Base-by-base conservation (phyloP, 169 alveolate genomes). In the Eimeria praecox region DNA sequence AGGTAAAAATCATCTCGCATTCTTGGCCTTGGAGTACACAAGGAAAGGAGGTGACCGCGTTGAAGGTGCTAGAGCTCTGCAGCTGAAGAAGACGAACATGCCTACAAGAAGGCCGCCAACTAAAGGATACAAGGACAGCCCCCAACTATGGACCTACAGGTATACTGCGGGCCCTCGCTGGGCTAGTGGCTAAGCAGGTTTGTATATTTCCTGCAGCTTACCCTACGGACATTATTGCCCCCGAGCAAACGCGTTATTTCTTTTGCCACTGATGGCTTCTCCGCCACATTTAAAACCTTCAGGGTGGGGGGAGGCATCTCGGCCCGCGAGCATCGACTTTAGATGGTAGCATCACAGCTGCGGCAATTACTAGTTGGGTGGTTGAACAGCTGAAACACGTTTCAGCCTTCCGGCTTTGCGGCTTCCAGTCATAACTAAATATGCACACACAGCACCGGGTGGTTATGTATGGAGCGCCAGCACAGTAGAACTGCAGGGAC, bases 251-350 rank as follows among this genome's bases (percentile, higher is more conserved):
- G 95, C 10, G 97, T 89, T 33, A 92, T 82, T 56, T 92, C 95
- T 83, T 93, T 92, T 14, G 96, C 96, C 73, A 95, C 97, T 1
- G 97, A 95, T 33, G 97, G 97, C 95, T 90, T 96, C 62, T 96
- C 97, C 54, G 97, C 96, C 62, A 94, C 95, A 56, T 80, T 96
- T 44, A 93, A 46, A 22, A 94, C 95, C 73, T 95, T 62, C 85
- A 94, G 62, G 56, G n/a, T 86, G 92, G 52, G 59, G 91, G 92
- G 80, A 56, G 92, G 92, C 92, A 86, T 86, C 92, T 52, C 92
- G 90, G 66, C 90, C 75, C 30, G n/a, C 56, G 90, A 38, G 64
- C 75, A 82, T 46, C 90, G 59, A 77, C 8, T 20, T n/a, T 40
- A n/a, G 20, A 22, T 77, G 42, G 87, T 27, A 62, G 87, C 87